Evolutionary conservation across 495 filamentous ascomycete genomes (phyloP), one percentile per base, ranked within the genome.

Genomic region (Apodospora peruviana): DNA sequence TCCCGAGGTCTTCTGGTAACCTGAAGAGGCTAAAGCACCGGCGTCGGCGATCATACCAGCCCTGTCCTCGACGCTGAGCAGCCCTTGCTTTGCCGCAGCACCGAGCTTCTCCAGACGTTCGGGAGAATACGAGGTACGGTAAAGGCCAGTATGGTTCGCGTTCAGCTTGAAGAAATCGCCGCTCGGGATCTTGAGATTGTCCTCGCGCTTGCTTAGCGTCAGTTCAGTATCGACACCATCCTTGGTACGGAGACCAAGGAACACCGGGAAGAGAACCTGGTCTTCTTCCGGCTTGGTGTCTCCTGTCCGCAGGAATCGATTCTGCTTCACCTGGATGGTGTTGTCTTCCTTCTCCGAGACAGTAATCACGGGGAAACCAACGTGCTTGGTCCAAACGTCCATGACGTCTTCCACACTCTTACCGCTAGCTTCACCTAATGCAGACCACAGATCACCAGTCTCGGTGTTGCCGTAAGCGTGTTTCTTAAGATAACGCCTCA

Each of bases 41-140:
- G 93, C 88, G 64, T 98, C 93, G 23, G 91, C 91, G 54, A 98
- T 86, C 85, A 98, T 89, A 61, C 93, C 93, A 39, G 91, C 90
- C 41, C 91, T 83, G 63, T 96, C 91, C 66, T 95, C 88, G 25
- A 93, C 87, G n/a, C 80, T 87, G 34, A 98, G 74, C n/a, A 91
- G 74, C 1, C 88, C 89, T 14, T 86, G 68, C 65, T 85, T 89
- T n/a, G 89, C 88, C 40, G 89, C 88, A 61, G 88, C 67, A n/a
- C 85, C 86, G 24, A 90, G 78, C 66, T 87, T 86, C 52, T 74
- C 71, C 20, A 88, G 72, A 12, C 86, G 79, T 54, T 80, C 80
- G 3, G 83, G 78, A 5, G 76, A 72, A 66, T 90, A 90, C 2
- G 75, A 78, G 4, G 85, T 88, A 39, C 86, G 78, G 67, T 89